Evolutionary conservation across 768 basidiomycete species (phyloP).

Genomic region (Tulasnella calospora): DNA sequence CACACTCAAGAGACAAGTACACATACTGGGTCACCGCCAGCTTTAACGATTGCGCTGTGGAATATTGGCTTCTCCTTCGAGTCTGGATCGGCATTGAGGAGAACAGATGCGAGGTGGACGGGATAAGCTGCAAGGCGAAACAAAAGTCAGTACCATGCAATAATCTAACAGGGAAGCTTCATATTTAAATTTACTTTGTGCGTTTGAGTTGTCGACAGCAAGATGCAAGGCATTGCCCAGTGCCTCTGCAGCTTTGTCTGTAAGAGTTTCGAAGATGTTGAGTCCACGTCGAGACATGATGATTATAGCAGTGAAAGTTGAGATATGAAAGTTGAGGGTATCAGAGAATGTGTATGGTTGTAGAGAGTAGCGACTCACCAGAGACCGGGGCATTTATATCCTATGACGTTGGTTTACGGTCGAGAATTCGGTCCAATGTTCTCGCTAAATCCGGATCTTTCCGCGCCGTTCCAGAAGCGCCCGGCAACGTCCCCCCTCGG

Average conservation of each 20-base stretch:
- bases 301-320: not conserved
- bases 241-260: conserved; percentile 73
- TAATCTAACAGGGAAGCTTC: not conserved
- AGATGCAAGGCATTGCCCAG: conserved; percentile 68
- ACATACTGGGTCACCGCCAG: conserved; percentile 79
- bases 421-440: conserved; percentile 52
- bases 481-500: not conserved
- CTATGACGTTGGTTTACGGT: conserved; percentile 58
- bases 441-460: not conserved
- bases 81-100: conserved; percentile 60
- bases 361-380: not conserved
- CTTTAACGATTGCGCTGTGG: conserved; percentile 67
- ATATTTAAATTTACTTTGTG: conserved; percentile 54
- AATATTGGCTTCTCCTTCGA: conserved; percentile 56
- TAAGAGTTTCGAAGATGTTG: conserved; percentile 64
- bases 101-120: conserved; percentile 71
- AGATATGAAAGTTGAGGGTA: not conserved
- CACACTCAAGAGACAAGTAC: not conserved
- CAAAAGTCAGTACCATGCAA: conserved; percentile 5
- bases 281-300: conserved; percentile 22
- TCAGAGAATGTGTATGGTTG: not conserved
- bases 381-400: not conserved
- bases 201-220: conserved; percentile 78
- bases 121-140: conserved; percentile 58
- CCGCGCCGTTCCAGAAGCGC: not conserved